Evolutionary conservation across 1,139 yeast genomes (phyloP), one percentile per base, ranked within the genome.

Genomic region (Suhomyces atakaporum): DNA sequence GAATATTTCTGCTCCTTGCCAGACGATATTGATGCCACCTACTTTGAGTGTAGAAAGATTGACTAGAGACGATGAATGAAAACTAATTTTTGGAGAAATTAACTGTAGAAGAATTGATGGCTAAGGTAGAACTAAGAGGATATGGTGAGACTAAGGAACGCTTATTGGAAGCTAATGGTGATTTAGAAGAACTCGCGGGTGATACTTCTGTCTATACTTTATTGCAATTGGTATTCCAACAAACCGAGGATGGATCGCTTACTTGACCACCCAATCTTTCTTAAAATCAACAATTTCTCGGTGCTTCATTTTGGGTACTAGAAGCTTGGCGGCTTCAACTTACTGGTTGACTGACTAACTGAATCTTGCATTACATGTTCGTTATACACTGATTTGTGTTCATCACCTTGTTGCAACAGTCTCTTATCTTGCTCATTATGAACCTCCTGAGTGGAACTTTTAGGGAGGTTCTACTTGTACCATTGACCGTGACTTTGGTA

Each of bases 381-480:
- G 90, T 84, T 44, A 86, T 86, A 75, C 94, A 86, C 67, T 86
- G 95, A 95, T 75, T 86, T 54, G 95, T 86, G 27, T 83, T 84
- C 63, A 84, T 86, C 57, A 86, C 95, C 33, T 86, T 73, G 63
- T 75, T 86, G 54, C 95, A 86, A 63, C 95, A 86, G 68, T 79
- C 63, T 84, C 89, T 30, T 62, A 79, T 12, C 72, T 85, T 72
- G 88, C 95, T 31, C 95, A 85, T 62, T 86, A 86, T 67, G 81
- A 78, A 42, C 76, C 79, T 38, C 62, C 63, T 23, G 80, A 82
- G 63, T 86, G 95, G 95, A 85, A 77, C 52, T 86, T 85, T 60
- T 92, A 94, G 41, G 75, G 89, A 54, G 95, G 95, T 51, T 95
- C 95, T 18, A 89, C 92, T 39, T 83, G 90, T 44, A 86, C 95